Percentiles rank a stretch among this genome's conserved stretches.
Evolutionary conservation across 2,329 filamentous ascomycete genomes (phyloP).

Genomic region (Emergomyces orientalis): DNA sequence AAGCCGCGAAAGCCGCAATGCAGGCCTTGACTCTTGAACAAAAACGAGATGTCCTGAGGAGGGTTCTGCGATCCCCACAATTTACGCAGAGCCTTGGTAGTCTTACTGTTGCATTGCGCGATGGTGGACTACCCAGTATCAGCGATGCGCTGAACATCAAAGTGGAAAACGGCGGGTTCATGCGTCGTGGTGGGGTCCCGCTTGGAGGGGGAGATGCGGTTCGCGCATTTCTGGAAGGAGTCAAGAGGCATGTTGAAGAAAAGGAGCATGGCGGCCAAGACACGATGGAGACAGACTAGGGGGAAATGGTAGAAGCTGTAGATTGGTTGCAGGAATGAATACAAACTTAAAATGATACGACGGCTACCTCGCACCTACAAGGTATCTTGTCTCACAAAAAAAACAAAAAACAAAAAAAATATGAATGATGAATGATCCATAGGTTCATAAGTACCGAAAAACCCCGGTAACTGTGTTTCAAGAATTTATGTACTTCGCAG

Average conservation of each 20-base stretch:
- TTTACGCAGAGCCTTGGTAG: conserved; percentile 79
- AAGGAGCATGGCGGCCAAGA: conserved; percentile 24
- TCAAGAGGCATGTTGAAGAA: conserved; percentile 68
- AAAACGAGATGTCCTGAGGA: conserved; percentile 71
- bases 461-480: not conserved
- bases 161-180: conserved; percentile 74
- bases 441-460: not conserved
- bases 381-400: not conserved
- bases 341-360: not conserved
- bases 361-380: not conserved
- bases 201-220: conserved; percentile 82
- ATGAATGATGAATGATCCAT: not conserved
- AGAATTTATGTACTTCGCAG: not conserved
- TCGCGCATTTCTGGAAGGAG: conserved; percentile 80
- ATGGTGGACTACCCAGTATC: conserved; percentile 83
- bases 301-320: not conserved
- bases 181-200: conserved; percentile 69
- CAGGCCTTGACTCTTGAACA: conserved; percentile 62
- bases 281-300: conserved; percentile 37
- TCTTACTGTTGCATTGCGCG: conserved; percentile 76
- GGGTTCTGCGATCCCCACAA: conserved; percentile 80
- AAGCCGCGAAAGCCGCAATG: conserved; percentile 62
- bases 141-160: conserved; percentile 74
- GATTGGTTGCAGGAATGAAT: not conserved
- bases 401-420: not conserved